Conservation (phyloP, 257 asterid species). For the Solanum etuberosum region DNA sequence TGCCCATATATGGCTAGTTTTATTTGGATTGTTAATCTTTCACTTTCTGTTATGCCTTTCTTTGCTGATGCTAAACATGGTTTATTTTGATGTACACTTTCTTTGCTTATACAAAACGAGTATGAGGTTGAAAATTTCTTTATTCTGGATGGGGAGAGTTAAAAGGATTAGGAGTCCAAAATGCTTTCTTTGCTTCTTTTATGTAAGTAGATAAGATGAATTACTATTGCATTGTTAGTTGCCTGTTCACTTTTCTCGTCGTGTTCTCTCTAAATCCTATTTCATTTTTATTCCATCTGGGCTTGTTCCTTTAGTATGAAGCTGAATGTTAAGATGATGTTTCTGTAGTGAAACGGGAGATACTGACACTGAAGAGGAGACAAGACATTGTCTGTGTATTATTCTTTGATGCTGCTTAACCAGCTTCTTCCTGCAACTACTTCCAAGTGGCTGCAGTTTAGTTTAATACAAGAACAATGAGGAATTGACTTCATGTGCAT, state of each 20-base stretch:
- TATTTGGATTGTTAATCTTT: not conserved
- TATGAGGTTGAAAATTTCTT: not conserved
- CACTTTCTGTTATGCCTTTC: not conserved
- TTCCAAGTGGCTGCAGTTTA: not conserved
- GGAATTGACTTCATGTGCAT: not conserved
- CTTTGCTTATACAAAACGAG: not conserved
- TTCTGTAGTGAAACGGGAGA: slow-evolving; percentile 54
- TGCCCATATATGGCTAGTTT: not conserved
- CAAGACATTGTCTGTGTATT: slow-evolving; percentile 49
- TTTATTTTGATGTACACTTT: not conserved
- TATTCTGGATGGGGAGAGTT: not conserved
- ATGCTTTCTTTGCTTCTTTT: not conserved
- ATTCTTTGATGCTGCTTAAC: slow-evolving; percentile 43
- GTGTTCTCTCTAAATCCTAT: not conserved
- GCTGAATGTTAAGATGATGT: not conserved
- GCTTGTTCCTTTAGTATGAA: not conserved
- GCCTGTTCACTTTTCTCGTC: not conserved
- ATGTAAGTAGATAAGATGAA: not conserved
- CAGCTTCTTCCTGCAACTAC: not conserved
- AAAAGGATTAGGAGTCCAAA: not conserved
- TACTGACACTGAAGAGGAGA: slow-evolving; percentile 49
- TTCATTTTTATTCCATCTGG: not conserved
- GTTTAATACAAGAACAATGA: not conserved
- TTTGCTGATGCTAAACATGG: not conserved
- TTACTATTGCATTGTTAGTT: not conserved